Percentiles rank a stretch among this genome's conserved stretches.
Evolutionary conservation across 768 basidiomycete species (phyloP).

Genomic region (Peribolospora kevripleyi): DNA sequence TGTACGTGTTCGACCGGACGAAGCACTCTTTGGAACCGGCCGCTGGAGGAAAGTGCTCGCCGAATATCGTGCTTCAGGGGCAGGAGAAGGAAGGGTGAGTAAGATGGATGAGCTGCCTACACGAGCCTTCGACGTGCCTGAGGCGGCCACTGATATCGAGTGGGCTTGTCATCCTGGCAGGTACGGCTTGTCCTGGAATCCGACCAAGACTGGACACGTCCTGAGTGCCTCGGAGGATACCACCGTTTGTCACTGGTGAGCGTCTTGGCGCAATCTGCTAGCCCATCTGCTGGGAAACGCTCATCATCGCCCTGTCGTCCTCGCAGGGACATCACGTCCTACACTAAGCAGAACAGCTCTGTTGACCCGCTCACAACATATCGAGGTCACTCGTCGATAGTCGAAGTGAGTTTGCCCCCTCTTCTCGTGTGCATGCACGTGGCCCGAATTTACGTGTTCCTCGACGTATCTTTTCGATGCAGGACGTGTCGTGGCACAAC

Average conservation of each 20-base stretch:
- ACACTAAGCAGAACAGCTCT: slow-evolving; percentile 42
- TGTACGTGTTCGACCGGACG: slow-evolving; percentile 85
- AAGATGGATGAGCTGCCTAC: neutral
- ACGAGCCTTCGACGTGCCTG: no score
- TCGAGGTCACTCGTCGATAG: slow-evolving; percentile 69
- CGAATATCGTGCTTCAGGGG: slow-evolving; percentile 72
- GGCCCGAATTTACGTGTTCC: neutral
- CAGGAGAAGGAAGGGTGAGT: slow-evolving; percentile 80
- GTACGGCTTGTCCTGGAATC: slow-evolving; percentile 85
- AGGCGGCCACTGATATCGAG: neutral
- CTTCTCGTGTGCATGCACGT: neutral
- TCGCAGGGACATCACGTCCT: slow-evolving; percentile 70
- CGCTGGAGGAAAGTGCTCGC: slow-evolving; percentile 53
- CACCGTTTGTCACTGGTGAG: slow-evolving; percentile 81
- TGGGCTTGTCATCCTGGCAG: slow-evolving; percentile 21
- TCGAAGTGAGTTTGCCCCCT: slow-evolving; percentile 39
- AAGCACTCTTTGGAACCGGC: slow-evolving; percentile 88
- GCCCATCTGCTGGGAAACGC: no score
- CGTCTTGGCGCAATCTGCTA: neutral
- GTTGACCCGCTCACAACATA: slow-evolving; percentile 65
- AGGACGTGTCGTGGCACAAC: slow-evolving; percentile 95
- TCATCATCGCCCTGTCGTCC: no score
- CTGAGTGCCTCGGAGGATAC: slow-evolving; percentile 85
- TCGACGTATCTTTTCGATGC: neutral
- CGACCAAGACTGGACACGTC: slow-evolving; percentile 47